A percentile compares a stretch with the other conserved stretches of the same genome.
Conservation (phyloP, 2,329 filamentous ascomycete species). For the Geosmithia morbida region DNA sequence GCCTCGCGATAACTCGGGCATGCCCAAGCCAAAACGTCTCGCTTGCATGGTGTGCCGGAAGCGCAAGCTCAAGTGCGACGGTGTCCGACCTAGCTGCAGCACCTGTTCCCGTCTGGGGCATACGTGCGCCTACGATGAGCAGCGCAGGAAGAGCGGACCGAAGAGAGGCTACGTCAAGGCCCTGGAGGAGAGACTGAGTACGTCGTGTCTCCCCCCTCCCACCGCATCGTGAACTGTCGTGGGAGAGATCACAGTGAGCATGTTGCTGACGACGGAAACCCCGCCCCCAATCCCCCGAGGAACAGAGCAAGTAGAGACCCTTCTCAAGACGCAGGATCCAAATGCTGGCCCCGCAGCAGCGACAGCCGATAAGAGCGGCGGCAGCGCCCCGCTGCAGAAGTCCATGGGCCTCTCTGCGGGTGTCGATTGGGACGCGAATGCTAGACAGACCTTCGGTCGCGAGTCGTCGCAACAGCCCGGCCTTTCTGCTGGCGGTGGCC, state of each 20-base stretch:
- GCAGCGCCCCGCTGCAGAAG: constrained; percentile 3
- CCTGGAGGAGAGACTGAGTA: constrained; percentile 82
- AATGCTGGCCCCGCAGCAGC: neutral
- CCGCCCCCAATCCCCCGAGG: too few relatives aligned
- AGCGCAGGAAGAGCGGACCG: constrained; percentile 84
- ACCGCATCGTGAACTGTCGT: too few relatives aligned
- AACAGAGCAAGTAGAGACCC: constrained; percentile 83
- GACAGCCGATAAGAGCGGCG: constrained; percentile 14
- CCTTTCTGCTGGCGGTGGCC: constrained; percentile 6
- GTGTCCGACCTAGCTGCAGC: constrained; percentile 68
- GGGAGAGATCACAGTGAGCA: too few relatives aligned
- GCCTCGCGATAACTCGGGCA: constrained; percentile 31
- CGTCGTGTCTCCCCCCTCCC: constrained; percentile 14
- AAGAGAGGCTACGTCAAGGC: constrained; percentile 93
- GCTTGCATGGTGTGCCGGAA: constrained; percentile 91
- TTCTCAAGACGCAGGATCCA: constrained; percentile 65
- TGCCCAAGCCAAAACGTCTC: constrained; percentile 79
- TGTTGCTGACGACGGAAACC: too few relatives aligned
- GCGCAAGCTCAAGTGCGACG: constrained; percentile 84
- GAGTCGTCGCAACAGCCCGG: constrained; percentile 32
- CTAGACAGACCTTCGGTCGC: constrained; percentile 34
- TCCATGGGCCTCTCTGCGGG: neutral
- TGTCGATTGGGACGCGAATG: constrained; percentile 31
- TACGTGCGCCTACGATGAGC: constrained; percentile 80
- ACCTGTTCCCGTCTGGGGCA: constrained; percentile 81